phyloP scores from a whole-genome alignment of 1,284 basidiomycete genomes.

The Trichosporon faecale region DNA sequence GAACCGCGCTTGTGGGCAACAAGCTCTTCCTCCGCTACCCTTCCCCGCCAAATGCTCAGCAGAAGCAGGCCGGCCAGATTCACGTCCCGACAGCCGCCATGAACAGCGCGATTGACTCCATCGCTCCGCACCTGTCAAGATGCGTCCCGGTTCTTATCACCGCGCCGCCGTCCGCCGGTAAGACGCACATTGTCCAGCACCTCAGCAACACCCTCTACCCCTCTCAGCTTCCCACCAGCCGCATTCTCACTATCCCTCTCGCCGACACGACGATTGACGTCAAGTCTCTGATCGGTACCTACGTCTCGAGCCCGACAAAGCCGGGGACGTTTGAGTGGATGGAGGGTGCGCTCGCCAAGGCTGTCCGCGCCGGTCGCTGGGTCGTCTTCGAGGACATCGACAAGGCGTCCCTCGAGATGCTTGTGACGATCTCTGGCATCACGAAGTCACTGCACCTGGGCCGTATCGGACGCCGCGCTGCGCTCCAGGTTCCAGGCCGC shows the following conservation, averaged over 20 bases:
- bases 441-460: conserved; percentile 71
- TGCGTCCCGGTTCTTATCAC: conserved; percentile 79
- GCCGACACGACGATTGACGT: conserved; percentile 94
- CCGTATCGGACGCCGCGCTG: conserved; percentile 62
- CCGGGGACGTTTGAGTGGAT: conserved; percentile 95
- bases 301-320: conserved; percentile 78
- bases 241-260: conserved; percentile 77
- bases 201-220: conserved; percentile 63
- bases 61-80: conserved; percentile 39
- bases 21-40: conserved; percentile 29
- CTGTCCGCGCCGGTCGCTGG: conserved; percentile 90
- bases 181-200: conserved; percentile 75
- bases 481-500: conserved; percentile 65
- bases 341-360: conserved; percentile 87
- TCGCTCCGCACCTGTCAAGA: conserved; percentile 66
- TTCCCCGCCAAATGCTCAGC: conserved; percentile 55
- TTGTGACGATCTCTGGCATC: conserved; percentile 77
- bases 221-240: conserved; percentile 56
- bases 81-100: conserved; percentile 70
- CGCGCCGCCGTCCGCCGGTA: conserved; percentile 85
- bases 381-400: conserved; percentile 93
- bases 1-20: conserved; percentile 28
- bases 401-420: conserved; percentile 76
- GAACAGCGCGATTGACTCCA: conserved; percentile 59
- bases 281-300: conserved; percentile 88